Base-by-base conservation (phyloP, 2,329 filamentous ascomycete genomes). In the Gaeumannomyces sp. region DNA sequence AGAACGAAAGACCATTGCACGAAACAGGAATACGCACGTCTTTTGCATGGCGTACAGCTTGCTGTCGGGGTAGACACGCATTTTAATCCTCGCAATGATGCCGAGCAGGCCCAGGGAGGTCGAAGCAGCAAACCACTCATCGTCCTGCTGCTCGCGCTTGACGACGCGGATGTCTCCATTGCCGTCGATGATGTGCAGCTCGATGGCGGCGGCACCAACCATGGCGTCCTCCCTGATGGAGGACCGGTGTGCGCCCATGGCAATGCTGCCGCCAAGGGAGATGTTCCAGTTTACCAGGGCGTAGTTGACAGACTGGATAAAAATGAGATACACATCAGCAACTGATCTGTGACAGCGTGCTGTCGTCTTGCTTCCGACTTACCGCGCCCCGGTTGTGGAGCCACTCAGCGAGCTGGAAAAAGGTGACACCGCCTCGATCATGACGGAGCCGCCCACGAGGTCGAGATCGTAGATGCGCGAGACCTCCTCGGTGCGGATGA, bases 391-490 rank as follows among this genome's bases (percentile, higher is more conserved):
- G 73, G 33, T 74, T 73, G 65, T 83, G 81, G 35, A 83, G 75
- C 65, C 78, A 82, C 64, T 81, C 80, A 1, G 81, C 80, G 4
- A 83, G 76, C 73, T 81, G 78, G 65, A 81, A 76, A 67, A 83
- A 83, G 0, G 80, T 83, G 13, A 82, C 80, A n/a, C 81, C 80
- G 2, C 77, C 68, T 83, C 80, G 58, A 83, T 77, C 65, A 79
- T 76, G 11, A 83, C 81, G 7, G 77, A 76, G 25, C 81, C 80
- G 1, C 73, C 73, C 8, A 74, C 70, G 13, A 83, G 75, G 22
- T 75, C 72, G 60, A 83, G 75, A 66, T 81, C 77, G 56, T 71
- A 77, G 69, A 83, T 83, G 28, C 91, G 89, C 78, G 92, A 92
- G 67, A 93, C 84, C 73, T 72, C 67, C 64, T 72, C 67, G 25